Percentiles rank a stretch among this genome's conserved stretches.
Conservation (phyloP, 352 stramenopile genomes). For the Halophytophthora batemanensis region DNA sequence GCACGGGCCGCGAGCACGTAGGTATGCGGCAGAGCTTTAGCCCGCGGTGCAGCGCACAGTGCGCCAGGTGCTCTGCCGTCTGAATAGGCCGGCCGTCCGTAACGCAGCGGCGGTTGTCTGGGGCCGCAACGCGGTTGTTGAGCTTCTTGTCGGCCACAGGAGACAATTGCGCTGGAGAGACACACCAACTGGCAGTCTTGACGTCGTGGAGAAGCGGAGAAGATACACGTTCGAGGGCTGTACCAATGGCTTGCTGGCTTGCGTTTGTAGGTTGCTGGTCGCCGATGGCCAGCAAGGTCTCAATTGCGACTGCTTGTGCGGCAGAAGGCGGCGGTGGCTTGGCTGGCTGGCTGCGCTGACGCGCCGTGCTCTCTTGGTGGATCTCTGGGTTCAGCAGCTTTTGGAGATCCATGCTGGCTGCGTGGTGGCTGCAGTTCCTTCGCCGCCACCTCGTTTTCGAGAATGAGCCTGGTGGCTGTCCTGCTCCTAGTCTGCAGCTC, state of each 20-base stretch:
- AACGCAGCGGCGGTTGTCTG: slow-evolving; percentile 8
- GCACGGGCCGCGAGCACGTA: not conserved
- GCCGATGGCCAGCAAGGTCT: not conserved
- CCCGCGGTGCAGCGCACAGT: not conserved
- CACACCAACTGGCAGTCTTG: not conserved
- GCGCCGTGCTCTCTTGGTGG: not conserved
- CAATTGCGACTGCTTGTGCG: not conserved
- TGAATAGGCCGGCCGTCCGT: slow-evolving; percentile 42
- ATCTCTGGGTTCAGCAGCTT: slow-evolving; percentile 28
- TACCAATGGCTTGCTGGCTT: not conserved
- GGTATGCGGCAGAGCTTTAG: not conserved
- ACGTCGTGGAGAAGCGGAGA: not conserved
- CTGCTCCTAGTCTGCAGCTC: not conserved
- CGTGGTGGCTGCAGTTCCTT: not conserved
- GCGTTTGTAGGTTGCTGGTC: not conserved
- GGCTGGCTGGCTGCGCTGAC: not conserved
- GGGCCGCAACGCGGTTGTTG: not conserved
- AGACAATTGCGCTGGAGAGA: slow-evolving; percentile 8
- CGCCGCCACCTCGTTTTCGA: not conserved
- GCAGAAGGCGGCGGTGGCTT: not conserved
- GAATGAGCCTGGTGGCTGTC: not conserved
- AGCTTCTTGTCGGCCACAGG: slow-evolving; percentile 15
- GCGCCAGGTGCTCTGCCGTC: slow-evolving; percentile 30
- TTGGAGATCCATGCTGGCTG: slow-evolving; percentile 23
- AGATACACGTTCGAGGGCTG: not conserved